phyloP scores from a whole-genome alignment of 108 stramenopile genomes.

The Ochromonas danica region DNA sequence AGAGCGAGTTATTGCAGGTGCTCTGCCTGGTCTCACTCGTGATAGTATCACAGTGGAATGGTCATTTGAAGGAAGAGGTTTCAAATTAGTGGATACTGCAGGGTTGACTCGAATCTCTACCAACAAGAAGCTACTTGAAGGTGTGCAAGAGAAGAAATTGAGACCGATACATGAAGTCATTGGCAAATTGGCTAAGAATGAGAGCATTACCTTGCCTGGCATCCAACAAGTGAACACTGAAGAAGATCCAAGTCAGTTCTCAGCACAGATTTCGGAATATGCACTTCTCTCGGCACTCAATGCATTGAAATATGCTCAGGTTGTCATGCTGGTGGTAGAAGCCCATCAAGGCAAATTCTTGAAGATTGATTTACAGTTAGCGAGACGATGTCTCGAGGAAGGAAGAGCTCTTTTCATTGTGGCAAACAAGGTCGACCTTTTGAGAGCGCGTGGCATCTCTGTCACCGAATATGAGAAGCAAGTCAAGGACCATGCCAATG shows the following conservation, averaged over 20 bases:
- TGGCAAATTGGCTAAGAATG: not conserved
- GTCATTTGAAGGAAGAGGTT: conserved; percentile 51
- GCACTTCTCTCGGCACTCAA: conserved; percentile 48
- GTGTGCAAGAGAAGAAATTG: conserved; percentile 26
- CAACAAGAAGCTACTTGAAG: conserved; percentile 43
- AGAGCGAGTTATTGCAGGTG: conserved; percentile 72
- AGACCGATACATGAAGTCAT: conserved; percentile 37
- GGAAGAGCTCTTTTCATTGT: conserved; percentile 77
- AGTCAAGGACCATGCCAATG: conserved; percentile 43
- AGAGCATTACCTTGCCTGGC: not conserved
- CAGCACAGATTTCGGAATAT: not conserved
- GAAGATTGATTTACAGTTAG: conserved; percentile 78
- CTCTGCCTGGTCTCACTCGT: conserved; percentile 80
- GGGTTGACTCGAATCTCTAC: conserved; percentile 38
- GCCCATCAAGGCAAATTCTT: conserved; percentile 67
- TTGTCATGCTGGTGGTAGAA: conserved; percentile 81
- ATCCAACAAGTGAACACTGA: not conserved
- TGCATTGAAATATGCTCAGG: conserved; percentile 82
- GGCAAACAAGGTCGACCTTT: conserved; percentile 83
- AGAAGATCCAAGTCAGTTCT: conserved; percentile 9
- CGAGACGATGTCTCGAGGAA: conserved; percentile 78
- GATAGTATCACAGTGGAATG: conserved; percentile 76
- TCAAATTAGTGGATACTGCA: conserved; percentile 53
- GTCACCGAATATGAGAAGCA: conserved; percentile 41
- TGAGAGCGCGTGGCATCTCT: conserved; percentile 38